Evolutionary conservation across 306 rosid genomes (phyloP).

Genomic region (Medicago ruthenica): DNA sequence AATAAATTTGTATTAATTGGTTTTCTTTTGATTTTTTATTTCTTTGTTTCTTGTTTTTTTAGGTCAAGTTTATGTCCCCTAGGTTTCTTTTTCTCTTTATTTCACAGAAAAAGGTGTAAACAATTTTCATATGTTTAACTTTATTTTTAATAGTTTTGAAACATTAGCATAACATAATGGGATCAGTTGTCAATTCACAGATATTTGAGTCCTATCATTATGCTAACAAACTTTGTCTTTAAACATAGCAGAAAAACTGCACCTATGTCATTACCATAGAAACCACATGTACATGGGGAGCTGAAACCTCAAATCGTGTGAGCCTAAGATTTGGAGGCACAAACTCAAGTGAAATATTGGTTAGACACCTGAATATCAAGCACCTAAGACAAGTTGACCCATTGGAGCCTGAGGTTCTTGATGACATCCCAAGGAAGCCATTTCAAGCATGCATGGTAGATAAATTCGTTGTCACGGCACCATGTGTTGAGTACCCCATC

Average conservation of each 20-base stretch:
- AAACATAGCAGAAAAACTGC: constrained; percentile 58
- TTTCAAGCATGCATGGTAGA: constrained; percentile 86
- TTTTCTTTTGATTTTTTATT: no score
- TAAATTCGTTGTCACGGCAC: constrained; percentile 64
- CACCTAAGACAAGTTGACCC: constrained; percentile 66
- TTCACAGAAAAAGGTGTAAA: no score
- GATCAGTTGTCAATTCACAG: no score
- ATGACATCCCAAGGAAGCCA: constrained; percentile 71
- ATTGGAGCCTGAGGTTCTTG: constrained; percentile 60
- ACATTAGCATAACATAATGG: no score
- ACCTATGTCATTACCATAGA: constrained; percentile 66
- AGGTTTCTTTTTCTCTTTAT: no score
- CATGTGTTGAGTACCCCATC: constrained; percentile 64
- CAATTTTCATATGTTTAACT: no score
- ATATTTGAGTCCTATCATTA: neutral
- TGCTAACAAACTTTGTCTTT: neutral
- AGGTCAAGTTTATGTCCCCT: no score
- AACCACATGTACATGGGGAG: constrained; percentile 83
- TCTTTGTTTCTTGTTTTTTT: no score
- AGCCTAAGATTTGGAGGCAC: constrained; percentile 84
- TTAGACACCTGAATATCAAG: constrained; percentile 62
- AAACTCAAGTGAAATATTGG: constrained; percentile 65
- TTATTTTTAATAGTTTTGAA: no score
- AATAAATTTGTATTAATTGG: no score
- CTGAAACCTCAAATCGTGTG: constrained; percentile 69